Base-by-base conservation (phyloP, 441 rosid species). In the Aleurites moluccanus region DNA sequence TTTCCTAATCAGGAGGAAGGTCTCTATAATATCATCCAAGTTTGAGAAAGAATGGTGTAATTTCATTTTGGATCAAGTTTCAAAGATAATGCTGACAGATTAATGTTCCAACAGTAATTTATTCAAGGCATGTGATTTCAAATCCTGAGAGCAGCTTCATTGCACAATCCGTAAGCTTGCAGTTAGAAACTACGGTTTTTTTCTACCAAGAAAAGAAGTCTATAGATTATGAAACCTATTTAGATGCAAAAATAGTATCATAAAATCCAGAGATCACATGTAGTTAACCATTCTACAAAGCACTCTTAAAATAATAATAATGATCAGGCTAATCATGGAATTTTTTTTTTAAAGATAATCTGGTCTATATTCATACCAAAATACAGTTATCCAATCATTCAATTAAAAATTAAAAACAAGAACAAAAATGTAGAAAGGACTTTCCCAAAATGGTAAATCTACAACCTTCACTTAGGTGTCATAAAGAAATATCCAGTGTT, bases 401-500 rank as follows among this genome's bases (percentile, higher is more conserved):
- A 53, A 53, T 53, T 10, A 10, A 53, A 18, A 53, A 53, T 53
- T 53, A 7, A 53, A 16, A 53, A 53, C 3, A 20, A 53, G 25
- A n/a, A 16, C 20, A 53, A n/a, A 25, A 53, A 53, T 53, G 13
- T 67, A 50, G 44, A 40, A 56, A 10, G 64, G 33, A 55, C 35
- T 35, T 53, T 42, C 45, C 47, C 73, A 64, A 49, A 1, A 30
- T 10, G 3, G n/a, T 7, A 45, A 73, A 63, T 73, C 50, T 50
- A 35, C 40, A 52, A 33, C 10, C 49, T 33, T 73, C 35, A 63
- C 3, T 27, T n/a, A 50, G 62, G 50, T 63, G 33, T 16, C 33
- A 73, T 7, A 28, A 50, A 2, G 63, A 73, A 28, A 64, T 9
- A 38, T 64, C 76, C 8, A 53, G n/a, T 49, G 59, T 49, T 30